phyloP scores from a whole-genome alignment of 1,284 basidiomycete species.

The Exobasidium cylindrosporum region DNA sequence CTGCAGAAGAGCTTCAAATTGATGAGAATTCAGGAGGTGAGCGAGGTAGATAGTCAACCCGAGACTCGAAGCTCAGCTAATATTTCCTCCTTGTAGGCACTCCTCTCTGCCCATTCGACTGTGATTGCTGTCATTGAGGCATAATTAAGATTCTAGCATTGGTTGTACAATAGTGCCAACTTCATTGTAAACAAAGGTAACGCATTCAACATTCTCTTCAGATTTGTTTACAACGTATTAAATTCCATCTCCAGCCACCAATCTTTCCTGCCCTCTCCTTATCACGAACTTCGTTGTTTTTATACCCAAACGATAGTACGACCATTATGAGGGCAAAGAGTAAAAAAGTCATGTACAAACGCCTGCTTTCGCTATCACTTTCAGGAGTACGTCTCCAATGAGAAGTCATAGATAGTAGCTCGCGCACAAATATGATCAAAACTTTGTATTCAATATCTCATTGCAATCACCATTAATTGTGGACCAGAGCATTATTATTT shows the following conservation, averaged over 20 bases:
- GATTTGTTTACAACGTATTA: too few relatives aligned
- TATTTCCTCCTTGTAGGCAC: not conserved
- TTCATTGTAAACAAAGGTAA: not conserved
- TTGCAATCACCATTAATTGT: not conserved
- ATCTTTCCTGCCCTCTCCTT: constrained; percentile 1
- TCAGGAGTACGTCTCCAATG: not conserved
- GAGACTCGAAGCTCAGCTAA: not conserved
- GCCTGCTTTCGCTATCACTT: constrained; percentile 12
- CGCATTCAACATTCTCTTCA: not conserved
- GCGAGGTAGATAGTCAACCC: not conserved
- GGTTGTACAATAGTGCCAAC: not conserved
- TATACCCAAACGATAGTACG: constrained; percentile 4
- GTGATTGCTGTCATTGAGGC: constrained; percentile 1
- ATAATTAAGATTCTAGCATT: not conserved
- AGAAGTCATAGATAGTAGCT: constrained; percentile 12
- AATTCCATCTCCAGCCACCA: not conserved
- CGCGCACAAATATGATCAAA: not conserved
- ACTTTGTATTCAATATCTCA: not conserved
- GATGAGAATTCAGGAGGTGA: constrained; percentile 2
- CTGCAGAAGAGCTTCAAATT: constrained; percentile 2
- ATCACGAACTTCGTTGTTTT: constrained; percentile 7
- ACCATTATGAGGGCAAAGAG: constrained; percentile 9
- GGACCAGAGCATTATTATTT: not conserved
- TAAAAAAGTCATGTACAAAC: not conserved
- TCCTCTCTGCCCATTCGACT: not conserved